Evolutionary conservation across 2,329 filamentous ascomycete genomes (phyloP).

Genomic region (Cladosporium sp.): DNA sequence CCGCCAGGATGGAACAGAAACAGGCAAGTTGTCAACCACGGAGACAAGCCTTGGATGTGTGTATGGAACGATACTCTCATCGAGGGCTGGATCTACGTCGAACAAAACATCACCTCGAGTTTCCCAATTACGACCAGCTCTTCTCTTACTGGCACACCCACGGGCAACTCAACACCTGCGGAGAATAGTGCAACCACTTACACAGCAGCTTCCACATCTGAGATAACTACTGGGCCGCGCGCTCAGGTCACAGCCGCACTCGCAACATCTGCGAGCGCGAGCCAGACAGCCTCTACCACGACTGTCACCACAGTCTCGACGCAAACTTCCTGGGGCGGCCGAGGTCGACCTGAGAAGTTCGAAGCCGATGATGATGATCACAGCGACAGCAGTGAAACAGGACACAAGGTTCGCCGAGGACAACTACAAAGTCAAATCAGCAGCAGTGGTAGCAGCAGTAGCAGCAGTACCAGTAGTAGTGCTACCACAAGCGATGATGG

Average conservation of each 20-base stretch:
- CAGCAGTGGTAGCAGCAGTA: background rate
- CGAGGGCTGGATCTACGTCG: slow-evolving; percentile 67
- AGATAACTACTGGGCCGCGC: background rate
- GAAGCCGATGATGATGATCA: background rate
- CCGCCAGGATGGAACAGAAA: slow-evolving; percentile 35
- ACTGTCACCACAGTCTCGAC: slow-evolving; percentile 20
- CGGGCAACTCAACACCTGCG: slow-evolving; percentile 10
- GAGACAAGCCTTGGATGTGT: slow-evolving; percentile 68
- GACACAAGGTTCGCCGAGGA: background rate
- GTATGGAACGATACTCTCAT: slow-evolving; percentile 68
- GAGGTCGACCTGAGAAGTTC: background rate
- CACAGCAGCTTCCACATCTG: slow-evolving; percentile 2
- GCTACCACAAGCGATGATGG: slow-evolving; percentile 3
- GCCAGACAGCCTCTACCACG: slow-evolving; percentile 12
- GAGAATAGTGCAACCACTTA: slow-evolving; percentile 1
- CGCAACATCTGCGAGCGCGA: background rate
- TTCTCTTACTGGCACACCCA: slow-evolving; percentile 16
- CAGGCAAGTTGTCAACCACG: slow-evolving; percentile 49
- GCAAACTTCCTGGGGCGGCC: slow-evolving; percentile 14
- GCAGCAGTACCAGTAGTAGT: background rate
- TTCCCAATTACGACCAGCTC: slow-evolving; percentile 18
- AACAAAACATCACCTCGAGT: slow-evolving; percentile 47
- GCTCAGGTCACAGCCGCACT: background rate
- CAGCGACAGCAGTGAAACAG: background rate
- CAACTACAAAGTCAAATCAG: background rate